phyloP scores from a whole-genome alignment of 169 alveolate species.

The Cryptosporidium canis region DNA sequence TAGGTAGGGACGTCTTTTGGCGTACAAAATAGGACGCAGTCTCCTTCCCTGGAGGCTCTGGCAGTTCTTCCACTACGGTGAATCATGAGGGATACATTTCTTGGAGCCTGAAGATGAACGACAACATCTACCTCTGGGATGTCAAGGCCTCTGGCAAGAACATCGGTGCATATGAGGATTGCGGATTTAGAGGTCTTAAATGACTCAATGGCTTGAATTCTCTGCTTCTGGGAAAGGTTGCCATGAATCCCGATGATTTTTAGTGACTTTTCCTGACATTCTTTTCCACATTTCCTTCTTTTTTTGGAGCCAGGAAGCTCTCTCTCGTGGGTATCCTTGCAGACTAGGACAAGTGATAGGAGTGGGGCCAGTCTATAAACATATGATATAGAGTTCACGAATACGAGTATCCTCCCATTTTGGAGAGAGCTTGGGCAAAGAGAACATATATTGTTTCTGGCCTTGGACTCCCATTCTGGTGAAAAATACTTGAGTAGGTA shows the following conservation, averaged over 20 bases:
- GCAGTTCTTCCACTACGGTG: conserved; percentile 99
- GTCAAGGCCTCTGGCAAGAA: conserved; percentile 98
- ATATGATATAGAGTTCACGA: conserved; percentile 82
- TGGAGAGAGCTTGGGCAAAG: conserved; percentile 42
- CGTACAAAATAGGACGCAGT: conserved; percentile 78
- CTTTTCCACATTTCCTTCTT: conserved; percentile 15
- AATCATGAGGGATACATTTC: conserved; percentile 91
- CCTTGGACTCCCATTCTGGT: conserved; percentile 37
- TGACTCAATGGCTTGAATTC: conserved; percentile 82
- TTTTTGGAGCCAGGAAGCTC: conserved; percentile 73
- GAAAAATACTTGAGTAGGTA: conserved; percentile 77
- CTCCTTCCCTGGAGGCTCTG: conserved; percentile 85
- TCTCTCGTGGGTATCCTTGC: conserved; percentile 39
- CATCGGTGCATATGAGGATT: conserved; percentile 91
- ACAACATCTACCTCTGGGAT: conserved; percentile 96
- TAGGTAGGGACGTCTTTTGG: conserved; percentile 80
- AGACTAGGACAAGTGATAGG: conserved; percentile 32
- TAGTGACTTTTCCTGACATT: conserved; percentile 5
- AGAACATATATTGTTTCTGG: not conserved
- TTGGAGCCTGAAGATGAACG: conserved; percentile 95
- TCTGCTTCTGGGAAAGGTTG: conserved; percentile 80
- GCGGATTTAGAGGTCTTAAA: conserved; percentile 77
- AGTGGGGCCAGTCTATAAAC: conserved; percentile 79
- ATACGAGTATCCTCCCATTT: conserved; percentile 75
- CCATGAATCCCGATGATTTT: conserved; percentile 77